Evolutionary conservation across 78 protist species (phyloP).

Genomic region (Chrysochromulina parva): DNA sequence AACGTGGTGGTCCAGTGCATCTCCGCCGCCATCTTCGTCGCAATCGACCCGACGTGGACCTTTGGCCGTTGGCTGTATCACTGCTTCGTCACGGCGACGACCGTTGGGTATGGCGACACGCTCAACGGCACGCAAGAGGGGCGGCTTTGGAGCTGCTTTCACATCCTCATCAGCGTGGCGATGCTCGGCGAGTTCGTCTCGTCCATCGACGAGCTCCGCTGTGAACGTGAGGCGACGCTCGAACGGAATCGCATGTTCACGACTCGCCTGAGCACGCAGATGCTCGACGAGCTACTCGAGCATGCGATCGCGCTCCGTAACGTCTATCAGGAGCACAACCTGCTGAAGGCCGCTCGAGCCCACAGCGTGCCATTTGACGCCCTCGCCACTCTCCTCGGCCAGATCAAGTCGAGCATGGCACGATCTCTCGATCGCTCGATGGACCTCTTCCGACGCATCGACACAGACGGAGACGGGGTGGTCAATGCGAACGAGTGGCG

Average conservation of each 20-base stretch:
- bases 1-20: too few relatives aligned
- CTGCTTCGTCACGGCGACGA: not conserved
- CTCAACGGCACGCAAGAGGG: conserved; percentile 8
- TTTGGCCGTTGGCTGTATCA: not conserved
- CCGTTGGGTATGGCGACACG: not conserved
- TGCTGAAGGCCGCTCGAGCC: too few relatives aligned
- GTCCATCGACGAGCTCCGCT: not conserved
- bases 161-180: not conserved
- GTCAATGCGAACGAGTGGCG: too few relatives aligned
- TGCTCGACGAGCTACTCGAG: not conserved
- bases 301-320: not conserved
- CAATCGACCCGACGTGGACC: too few relatives aligned
- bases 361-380: too few relatives aligned
- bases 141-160: not conserved
- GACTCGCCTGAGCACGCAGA: not conserved
- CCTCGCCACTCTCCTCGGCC: too few relatives aligned
- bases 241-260: not conserved
- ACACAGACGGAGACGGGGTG: too few relatives aligned
- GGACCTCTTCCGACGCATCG: too few relatives aligned
- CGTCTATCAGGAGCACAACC: too few relatives aligned
- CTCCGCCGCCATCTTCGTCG: too few relatives aligned
- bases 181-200: not conserved
- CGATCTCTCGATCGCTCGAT: too few relatives aligned
- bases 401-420: too few relatives aligned
- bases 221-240: not conserved